Evolutionary conservation across 768 basidiomycete species (phyloP).

Genomic region (Rossbeevera mucosa): DNA sequence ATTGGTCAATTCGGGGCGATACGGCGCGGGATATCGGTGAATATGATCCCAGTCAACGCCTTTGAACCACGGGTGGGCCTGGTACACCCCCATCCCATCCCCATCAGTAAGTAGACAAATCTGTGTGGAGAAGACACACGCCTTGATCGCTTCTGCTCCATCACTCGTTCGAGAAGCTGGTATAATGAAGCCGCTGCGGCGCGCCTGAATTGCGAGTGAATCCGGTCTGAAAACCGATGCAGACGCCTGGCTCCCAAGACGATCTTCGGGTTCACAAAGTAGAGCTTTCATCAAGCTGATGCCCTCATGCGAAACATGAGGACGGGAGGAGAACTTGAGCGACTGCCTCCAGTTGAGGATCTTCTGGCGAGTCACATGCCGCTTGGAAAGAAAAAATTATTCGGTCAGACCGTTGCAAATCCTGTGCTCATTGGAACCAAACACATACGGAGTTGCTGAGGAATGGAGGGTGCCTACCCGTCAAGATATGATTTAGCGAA

Average conservation of each 20-base stretch:
- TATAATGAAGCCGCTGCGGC: conserved; percentile 68
- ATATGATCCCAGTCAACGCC: conserved; percentile 89
- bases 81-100: conserved; percentile 7
- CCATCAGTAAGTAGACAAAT: conserved; percentile 17
- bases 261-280: conserved; percentile 93
- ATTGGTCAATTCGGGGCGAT: conserved; percentile 75
- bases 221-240: conserved; percentile 71
- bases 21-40: conserved; percentile 80
- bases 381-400: conserved; percentile 38
- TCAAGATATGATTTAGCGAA: conserved; percentile 23
- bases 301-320: conserved; percentile 82
- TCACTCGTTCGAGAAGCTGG: conserved; percentile 56
- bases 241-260: conserved; percentile 73
- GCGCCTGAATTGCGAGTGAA: conserved; percentile 67
- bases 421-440: conserved; percentile 19
- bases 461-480: conserved; percentile 83
- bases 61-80: conserved; percentile 88
- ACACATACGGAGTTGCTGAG: conserved; percentile 82
- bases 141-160: conserved; percentile 91
- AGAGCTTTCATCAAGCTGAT: conserved; percentile 83
- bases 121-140: conserved; percentile 29
- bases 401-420: conserved; percentile 14
- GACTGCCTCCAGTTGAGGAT: conserved; percentile 93
- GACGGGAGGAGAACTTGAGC: conserved; percentile 80
- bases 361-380: conserved; percentile 94